Evolutionary conservation across 257 asterid genomes (phyloP), one percentile per base, ranked within the genome.

Genomic region (Fraxinus pennsylvanica): DNA sequence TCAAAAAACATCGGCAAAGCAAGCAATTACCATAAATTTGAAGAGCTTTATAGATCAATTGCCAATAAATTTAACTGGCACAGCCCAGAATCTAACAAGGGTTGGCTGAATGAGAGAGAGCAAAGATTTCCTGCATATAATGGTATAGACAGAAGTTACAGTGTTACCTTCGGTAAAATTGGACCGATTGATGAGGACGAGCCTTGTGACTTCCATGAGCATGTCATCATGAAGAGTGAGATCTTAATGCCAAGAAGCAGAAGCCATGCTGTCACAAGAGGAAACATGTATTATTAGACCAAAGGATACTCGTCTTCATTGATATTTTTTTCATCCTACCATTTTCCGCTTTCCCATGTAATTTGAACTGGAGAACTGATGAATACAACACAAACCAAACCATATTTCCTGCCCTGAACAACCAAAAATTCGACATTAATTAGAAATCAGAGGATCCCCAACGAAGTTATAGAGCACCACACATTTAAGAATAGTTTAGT

Each of bases 181-280:
- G 90, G 91, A 29, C 82, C 83, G 13, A 86, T 90, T 32, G 85
- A 90, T 52, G 94, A 88, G 68, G 92, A 90, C 9, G 87, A 85
- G 81, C 84, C 80, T 6, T 88, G 89, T n/a, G 89, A 82, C 2
- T 89, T 86, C 43, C 68, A 80, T 15, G 88, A 85, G 47, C 45
- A 78, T 19, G 77, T 74, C 17, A 41, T 50, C 9, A n/a, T 29
- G 35, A 85, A 71, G 81, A 80, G 47, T 74, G 86, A 85, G 6
- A 74, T 80, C 22, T 35, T 72, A 35, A 80, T 89, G 65, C 78
- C 88, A 9, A 77, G 86, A 73, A 80, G 86, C 78, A 87, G 81
- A 87, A 86, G 90, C 76, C 83, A 77, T 50, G 33, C 33, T 30
- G 81, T 80, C 81, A 41, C 83, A 1, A 81, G 77, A 79, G 82